Conservation (phyloP, 2,329 filamentous ascomycete species). For the Aspergillus sp. region DNA sequence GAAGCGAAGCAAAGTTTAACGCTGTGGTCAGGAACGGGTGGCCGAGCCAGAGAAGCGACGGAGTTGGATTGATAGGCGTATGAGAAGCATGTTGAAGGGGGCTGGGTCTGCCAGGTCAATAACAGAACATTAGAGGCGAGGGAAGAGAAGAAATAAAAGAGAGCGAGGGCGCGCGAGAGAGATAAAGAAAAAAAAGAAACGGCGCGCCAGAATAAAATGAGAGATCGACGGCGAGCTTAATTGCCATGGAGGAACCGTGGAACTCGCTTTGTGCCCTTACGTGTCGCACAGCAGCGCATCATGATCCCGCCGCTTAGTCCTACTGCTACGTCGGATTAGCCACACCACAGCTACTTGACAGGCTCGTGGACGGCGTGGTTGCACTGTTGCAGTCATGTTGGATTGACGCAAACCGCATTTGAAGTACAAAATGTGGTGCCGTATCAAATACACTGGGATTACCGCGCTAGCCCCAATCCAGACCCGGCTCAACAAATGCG, state of each 20-base stretch:
- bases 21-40: constrained; percentile 4
- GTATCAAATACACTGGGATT: constrained; percentile 1
- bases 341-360: background rate
- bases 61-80: background rate
- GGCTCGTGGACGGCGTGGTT: too few species aligned
- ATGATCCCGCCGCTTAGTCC: background rate
- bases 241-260: constrained; percentile 2
- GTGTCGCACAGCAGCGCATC: background rate
- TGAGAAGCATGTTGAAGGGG: constrained; percentile 2
- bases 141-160: background rate
- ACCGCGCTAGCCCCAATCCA: constrained; percentile 7
- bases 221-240: constrained; percentile 8
- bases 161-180: background rate
- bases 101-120: background rate
- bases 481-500: constrained; percentile 11
- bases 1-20: background rate
- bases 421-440: background rate
- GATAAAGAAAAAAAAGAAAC: constrained; percentile 4
- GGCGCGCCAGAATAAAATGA: constrained; percentile 2
- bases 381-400: too few species aligned
- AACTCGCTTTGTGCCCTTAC: background rate
- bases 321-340: too few species aligned
- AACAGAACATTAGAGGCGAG: background rate
- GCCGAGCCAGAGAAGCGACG: constrained; percentile 1
- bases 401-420: background rate